phyloP scores from a whole-genome alignment of 495 filamentous ascomycete species.

The Penicillium herquei region DNA sequence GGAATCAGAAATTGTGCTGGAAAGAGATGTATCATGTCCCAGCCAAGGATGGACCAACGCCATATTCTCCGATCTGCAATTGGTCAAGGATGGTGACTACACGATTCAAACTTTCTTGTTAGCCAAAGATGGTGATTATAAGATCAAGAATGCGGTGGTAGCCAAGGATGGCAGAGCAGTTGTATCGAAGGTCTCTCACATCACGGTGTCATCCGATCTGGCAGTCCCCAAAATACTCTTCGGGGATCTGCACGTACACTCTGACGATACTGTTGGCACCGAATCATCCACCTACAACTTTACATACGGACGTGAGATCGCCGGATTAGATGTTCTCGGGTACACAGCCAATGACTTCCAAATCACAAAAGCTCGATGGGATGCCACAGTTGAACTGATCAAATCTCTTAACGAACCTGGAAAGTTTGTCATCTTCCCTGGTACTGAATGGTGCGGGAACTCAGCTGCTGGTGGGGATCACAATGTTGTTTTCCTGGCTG shows the following conservation, averaged over 20 bases:
- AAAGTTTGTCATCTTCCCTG: slow-evolving; percentile 21
- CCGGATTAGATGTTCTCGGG: slow-evolving; percentile 25
- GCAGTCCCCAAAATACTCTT: slow-evolving; percentile 19
- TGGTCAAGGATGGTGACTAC: slow-evolving; percentile 8
- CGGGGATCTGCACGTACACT: slow-evolving; percentile 28
- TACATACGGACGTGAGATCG: slow-evolving; percentile 23
- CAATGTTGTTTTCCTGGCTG: slow-evolving; percentile 22
- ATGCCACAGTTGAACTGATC: slow-evolving; percentile 18
- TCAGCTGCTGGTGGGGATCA: slow-evolving; percentile 20
- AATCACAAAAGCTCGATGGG: slow-evolving; percentile 25
- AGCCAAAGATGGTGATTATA: slow-evolving; percentile 1
- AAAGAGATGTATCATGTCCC: neutral
- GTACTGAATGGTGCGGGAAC: slow-evolving; percentile 22
- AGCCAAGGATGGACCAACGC: slow-evolving; percentile 13
- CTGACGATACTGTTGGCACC: slow-evolving; percentile 27
- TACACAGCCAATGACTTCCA: slow-evolving; percentile 34
- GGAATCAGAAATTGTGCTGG: neutral
- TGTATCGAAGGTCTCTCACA: neutral
- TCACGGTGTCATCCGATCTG: slow-evolving; percentile 8
- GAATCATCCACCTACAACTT: slow-evolving; percentile 25
- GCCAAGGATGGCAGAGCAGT: too few relatives aligned
- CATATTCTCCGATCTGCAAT: slow-evolving; percentile 5
- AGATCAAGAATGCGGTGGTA: neutral
- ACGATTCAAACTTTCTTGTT: slow-evolving; percentile 2
- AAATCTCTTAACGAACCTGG: slow-evolving; percentile 17